Evolutionary conservation across 1,284 basidiomycete species (phyloP).

Genomic region (Gastroboletus turbinatus): DNA sequence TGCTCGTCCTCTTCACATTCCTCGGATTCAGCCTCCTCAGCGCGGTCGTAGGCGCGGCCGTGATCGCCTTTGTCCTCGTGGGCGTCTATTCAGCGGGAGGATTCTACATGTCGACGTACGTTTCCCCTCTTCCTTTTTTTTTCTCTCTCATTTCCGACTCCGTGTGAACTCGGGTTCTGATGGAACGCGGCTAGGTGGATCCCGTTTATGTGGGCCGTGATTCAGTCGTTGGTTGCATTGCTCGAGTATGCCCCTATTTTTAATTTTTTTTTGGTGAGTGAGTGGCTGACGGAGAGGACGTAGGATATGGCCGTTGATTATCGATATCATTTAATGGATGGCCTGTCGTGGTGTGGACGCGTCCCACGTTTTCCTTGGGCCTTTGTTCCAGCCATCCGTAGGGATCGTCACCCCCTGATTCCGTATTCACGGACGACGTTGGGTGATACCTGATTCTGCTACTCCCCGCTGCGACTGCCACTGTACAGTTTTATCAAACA

Average conservation of each 20-base stretch:
- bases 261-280: neutral
- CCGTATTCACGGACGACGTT: neutral
- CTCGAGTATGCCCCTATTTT: conserved; percentile 51
- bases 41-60: conserved; percentile 66
- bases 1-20: conserved; percentile 66
- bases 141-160: neutral
- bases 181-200: conserved; percentile 58
- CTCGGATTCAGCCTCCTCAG: conserved; percentile 56
- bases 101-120: conserved; percentile 81
- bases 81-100: conserved; percentile 67
- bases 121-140: conserved; percentile 12
- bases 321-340: conserved; percentile 48
- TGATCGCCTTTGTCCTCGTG: conserved; percentile 70
- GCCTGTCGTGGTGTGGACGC: neutral
- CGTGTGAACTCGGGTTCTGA: neutral
- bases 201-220: conserved; percentile 73
- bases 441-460: neutral
- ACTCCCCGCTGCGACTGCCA: neutral
- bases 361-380: neutral
- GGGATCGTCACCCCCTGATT: neutral
- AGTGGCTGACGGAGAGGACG: conserved; percentile 6
- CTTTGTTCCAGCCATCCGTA: neutral
- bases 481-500: neutral
- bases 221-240: conserved; percentile 67
- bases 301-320: conserved; percentile 58